A percentile compares a stretch with the other conserved stretches of the same genome.
Evolutionary conservation across 73 alveolate genomes (phyloP).

Genomic region (Effrenium voratum): DNA sequence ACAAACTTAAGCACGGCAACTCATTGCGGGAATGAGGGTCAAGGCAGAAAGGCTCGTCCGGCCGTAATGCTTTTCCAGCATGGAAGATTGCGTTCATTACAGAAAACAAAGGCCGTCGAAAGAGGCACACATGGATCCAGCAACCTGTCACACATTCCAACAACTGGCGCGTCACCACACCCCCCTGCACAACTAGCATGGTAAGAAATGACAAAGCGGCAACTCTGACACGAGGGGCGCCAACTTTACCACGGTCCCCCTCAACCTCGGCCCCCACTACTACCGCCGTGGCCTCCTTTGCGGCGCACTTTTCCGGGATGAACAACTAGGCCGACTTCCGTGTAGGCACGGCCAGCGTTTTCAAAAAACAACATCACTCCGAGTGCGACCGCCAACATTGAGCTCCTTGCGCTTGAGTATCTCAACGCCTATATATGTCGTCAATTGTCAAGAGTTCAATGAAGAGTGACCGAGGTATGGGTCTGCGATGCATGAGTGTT

Average conservation of each 20-base stretch:
- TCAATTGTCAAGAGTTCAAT: constrained; percentile 3
- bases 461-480: not conserved
- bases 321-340: not conserved
- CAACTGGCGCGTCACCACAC: not conserved
- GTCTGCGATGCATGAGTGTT: not conserved
- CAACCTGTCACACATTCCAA: not conserved
- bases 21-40: not conserved
- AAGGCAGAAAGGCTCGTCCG: not conserved
- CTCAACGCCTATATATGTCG: not conserved
- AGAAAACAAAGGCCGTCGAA: not conserved
- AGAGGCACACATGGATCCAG: not conserved
- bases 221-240: not conserved
- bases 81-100: not conserved
- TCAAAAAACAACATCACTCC: not conserved
- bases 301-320: not conserved
- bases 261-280: not conserved
- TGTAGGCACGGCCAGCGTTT: not conserved
- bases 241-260: not conserved
- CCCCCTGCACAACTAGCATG: not conserved
- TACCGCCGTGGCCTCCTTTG: not conserved
- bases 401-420: too few relatives aligned
- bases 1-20: not conserved
- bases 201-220: not conserved
- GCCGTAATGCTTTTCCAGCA: not conserved
- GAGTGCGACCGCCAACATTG: too few relatives aligned